phyloP scores from a whole-genome alignment of 2,329 filamentous ascomycete genomes.

The Colletotrichum sidae region DNA sequence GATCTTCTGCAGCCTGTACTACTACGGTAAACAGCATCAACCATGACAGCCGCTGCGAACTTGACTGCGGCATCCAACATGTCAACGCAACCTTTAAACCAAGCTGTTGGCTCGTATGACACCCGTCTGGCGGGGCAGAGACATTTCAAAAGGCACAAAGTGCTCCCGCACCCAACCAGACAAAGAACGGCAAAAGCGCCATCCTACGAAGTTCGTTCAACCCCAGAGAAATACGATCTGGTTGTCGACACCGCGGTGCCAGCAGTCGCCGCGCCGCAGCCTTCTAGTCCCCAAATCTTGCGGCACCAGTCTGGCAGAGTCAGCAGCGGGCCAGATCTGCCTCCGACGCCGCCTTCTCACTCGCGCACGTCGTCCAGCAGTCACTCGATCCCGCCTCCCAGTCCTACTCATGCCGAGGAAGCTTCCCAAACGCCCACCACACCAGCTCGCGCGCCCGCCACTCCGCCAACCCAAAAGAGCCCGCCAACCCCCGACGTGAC shows the following conservation, averaged over 20 bases:
- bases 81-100: constrained; percentile 46
- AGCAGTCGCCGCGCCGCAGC: constrained; percentile 44
- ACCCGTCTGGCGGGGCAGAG: constrained; percentile 46
- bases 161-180: constrained; percentile 51
- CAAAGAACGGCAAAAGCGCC: constrained; percentile 28
- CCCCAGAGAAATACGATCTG: constrained; percentile 36
- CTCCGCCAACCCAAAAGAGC: constrained; percentile 73
- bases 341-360: constrained; percentile 73
- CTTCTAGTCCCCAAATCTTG: constrained; percentile 52
- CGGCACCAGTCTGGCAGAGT: constrained; percentile 57
- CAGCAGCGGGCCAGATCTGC: constrained; percentile 61
- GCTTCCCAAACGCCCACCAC: constrained; percentile 53
- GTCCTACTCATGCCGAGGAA: constrained; percentile 52
- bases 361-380: constrained; percentile 68
- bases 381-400: constrained; percentile 57
- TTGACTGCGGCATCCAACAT: constrained; percentile 46
- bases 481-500: constrained; percentile 82
- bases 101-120: constrained; percentile 43
- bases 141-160: constrained; percentile 61
- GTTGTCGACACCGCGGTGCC: constrained; percentile 37
- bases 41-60: constrained; percentile 43
- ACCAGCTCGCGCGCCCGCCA: constrained; percentile 58
- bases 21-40: not conserved
- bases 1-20: not conserved
- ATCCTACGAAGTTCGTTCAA: constrained; percentile 34